Evolutionary conservation across 2,329 filamentous ascomycete species (phyloP), one percentile per base, ranked within the genome.

Genomic region (Periconia digitata): DNA sequence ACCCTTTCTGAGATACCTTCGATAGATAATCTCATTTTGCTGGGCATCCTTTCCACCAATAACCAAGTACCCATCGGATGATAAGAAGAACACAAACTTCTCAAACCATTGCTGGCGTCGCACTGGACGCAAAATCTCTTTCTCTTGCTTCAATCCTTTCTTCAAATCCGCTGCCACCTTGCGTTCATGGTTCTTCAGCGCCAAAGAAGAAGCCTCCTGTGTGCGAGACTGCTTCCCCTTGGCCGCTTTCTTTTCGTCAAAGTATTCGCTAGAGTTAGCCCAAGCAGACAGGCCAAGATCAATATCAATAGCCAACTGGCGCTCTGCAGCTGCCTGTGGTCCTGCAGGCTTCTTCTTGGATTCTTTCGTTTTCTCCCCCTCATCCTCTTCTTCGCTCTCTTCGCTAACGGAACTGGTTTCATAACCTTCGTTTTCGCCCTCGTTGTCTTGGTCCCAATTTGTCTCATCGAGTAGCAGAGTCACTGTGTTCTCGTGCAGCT

Each of bases 11-110:
- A 99, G 74, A 63, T 97, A 86, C 20, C 84, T 84, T 53, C 86
- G 85, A 74, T 97, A 99, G n/a, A 99, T 77, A 35, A 92, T 86
- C 69, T 99, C 94, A 62, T 88, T 91, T 67, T 99, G 94, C 60
- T 90, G 87, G 1, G 85, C 82, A 74, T 99, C 94, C 53, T 90
- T 90, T 15, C 91, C 92, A 38, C 85, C 92, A 15, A 99, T 80
- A 0, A 97, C 89, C 6, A 99, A 80, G 67, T 97, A 96, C 4
- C 92, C 92, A 64, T 99, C 94, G 0, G 91, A 95, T 0, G 92
- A 96, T 59, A 97, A 83, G 73, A 99, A 99, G 81, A 90, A 97
- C 22, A 85, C 78, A 62, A 96, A 99, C 72, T 99, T 99, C 64
- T 99, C 94, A 59, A 96, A 99, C 94, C 94, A 99, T 62, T 92